These are phyloP conservation scores for Senna siamea DNA, from an alignment of 306 rosid species.

Conservation along the genomic window DNA sequence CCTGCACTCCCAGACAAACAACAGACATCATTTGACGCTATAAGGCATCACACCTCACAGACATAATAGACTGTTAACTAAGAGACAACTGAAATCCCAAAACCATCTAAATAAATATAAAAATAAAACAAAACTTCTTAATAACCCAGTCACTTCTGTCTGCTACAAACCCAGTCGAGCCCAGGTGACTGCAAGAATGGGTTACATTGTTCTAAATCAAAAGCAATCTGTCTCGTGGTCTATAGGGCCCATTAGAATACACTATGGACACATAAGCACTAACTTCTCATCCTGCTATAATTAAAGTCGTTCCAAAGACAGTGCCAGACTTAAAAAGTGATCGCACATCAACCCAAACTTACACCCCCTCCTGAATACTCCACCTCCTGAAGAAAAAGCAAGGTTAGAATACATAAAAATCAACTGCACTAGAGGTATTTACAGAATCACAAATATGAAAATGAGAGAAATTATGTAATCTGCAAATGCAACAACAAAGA, in stretches of 20 bases:
- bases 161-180: neutral
- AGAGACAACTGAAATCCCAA: too few species aligned
- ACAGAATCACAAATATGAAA: slow-evolving; percentile 13
- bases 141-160: neutral
- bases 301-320: neutral
- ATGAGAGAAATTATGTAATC: slow-evolving; percentile 16
- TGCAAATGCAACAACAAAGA: neutral
- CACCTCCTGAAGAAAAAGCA: slow-evolving; percentile 24
- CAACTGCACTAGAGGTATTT: neutral
- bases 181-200: neutral
- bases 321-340: neutral
- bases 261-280: neutral
- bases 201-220: neutral
- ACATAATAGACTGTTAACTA: too few species aligned
- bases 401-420: neutral
- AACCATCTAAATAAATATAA: too few species aligned
- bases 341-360: slow-evolving; percentile 11
- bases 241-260: neutral
- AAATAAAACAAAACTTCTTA: neutral
- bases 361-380: slow-evolving; percentile 31
- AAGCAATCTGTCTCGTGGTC: neutral
- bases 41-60: too few species aligned
- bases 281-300: neutral
- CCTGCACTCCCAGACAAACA: too few species aligned
- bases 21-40: too few species aligned